These are phyloP conservation scores for Cydonia oblonga DNA, from an alignment of 331 rosid genomes.

Conservation along the genomic window DNA sequence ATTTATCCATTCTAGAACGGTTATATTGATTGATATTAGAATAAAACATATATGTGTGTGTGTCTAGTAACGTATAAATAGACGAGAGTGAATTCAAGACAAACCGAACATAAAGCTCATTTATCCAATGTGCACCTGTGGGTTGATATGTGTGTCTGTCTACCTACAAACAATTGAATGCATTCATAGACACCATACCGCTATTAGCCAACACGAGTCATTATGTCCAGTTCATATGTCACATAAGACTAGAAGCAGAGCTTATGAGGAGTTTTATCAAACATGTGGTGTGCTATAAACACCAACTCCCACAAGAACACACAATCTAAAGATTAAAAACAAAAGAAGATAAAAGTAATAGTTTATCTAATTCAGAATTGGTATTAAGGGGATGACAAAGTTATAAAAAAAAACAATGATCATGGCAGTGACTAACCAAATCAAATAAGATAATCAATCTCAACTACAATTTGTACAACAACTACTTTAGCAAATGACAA, in stretches of 20 bases:
- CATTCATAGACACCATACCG: not conserved
- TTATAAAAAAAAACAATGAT: too few relatives aligned
- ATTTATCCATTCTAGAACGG: not conserved
- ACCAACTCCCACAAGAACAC: too few relatives aligned
- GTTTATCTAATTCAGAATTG: not conserved
- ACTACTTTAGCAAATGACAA: too few relatives aligned
- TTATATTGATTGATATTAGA: too few relatives aligned
- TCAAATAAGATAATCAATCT: too few relatives aligned
- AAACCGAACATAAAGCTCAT: not conserved
- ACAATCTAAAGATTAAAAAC: not conserved
- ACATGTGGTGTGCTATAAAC: too few relatives aligned
- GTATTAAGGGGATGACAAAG: not conserved
- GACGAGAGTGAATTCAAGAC: not conserved
- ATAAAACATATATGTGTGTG: too few relatives aligned
- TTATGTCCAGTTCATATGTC: not conserved
- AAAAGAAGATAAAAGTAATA: too few relatives aligned
- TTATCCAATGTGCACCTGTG: not conserved
- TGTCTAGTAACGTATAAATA: not conserved
- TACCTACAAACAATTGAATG: not conserved
- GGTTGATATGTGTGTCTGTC: not conserved
- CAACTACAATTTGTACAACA: too few relatives aligned
- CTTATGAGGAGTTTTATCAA: not conserved
- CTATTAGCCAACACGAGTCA: not conserved
- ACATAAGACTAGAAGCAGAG: not conserved
- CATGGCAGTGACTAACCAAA: too few relatives aligned